Evolutionary conservation across 768 basidiomycete species (phyloP), one percentile per base, ranked within the genome.

Genomic region (Amanita brunnescens): DNA sequence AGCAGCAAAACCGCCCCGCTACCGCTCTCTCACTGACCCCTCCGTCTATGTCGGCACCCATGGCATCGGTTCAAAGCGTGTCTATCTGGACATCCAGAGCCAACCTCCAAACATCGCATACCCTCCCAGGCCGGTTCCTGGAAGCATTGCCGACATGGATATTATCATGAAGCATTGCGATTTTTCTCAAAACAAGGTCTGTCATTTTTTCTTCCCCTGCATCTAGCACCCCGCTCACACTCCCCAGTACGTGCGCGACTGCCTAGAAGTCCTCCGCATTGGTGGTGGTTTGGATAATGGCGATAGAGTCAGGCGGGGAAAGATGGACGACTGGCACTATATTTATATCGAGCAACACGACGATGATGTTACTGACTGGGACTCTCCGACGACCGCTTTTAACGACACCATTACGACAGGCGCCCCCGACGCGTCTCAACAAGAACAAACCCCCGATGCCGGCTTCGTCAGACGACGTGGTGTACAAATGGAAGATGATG

Each of bases 231-330:
- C 23, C 26, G 21, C 39, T 56, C 46, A 44, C 46, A 30, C 32
- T 48, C 47, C 39, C 16, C 50, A 94, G 87, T 92, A 91, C 65
- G 94, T 96, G n/a, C 85, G 94, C 8, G 93, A 96, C 61, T 97
- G 94, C 59, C 69, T 96, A 32, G 92, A 96, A 62, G 84, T 92
- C 56, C 76, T 97, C 10, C 82, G 92, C 5, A 69, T 91, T 30
- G 92, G 91, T 14, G 90, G 81, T 6, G 85, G 88, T 1, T 74
- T 95, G 43, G 91, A 97, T 64, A 83, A 85, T 54, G 83, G 80
- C 37, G 75, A 79, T 20, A 75, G 88, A 21, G 64, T 85, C 37
- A 75, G 91, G 47, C 76, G 91, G 52, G 87, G 85, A 8, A 77
- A 80, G 56, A 71, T 85, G 58, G 77, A 83, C 58, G 76, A 81